phyloP scores from a whole-genome alignment of 148 eudicot species.

The Fallopia convolvulus region DNA sequence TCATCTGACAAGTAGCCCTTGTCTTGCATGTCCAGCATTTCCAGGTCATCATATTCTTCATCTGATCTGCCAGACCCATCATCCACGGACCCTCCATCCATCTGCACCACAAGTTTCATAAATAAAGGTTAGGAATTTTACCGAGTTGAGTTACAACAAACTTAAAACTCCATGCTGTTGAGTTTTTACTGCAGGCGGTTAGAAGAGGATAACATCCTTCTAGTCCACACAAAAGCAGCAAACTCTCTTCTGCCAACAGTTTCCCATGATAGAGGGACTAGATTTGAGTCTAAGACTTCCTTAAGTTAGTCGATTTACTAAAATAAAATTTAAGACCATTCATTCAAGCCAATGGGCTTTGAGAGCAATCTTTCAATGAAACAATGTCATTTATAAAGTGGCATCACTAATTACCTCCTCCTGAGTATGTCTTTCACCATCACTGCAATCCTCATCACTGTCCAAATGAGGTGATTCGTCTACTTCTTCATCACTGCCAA shows the following conservation, averaged over 20 bases:
- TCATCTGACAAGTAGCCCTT: conserved; percentile 46
- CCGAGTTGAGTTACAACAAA: not conserved
- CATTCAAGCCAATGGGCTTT: not conserved
- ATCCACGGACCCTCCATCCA: conserved; percentile 86
- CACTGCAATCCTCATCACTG: conserved; percentile 83
- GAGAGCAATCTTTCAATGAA: not conserved
- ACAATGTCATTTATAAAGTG: not conserved
- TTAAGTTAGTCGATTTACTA: not conserved
- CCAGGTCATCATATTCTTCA: conserved; percentile 87
- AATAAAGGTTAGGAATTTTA: not conserved
- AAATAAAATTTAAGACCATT: not conserved
- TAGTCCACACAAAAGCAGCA: not conserved
- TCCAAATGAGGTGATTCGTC: conserved; percentile 66
- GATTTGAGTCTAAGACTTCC: not conserved
- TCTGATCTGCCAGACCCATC: conserved; percentile 85
- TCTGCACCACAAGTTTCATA: conserved; percentile 21
- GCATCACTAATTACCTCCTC: conserved; percentile 61
- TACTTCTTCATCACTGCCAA: conserved; percentile 91
- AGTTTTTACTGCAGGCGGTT: not conserved
- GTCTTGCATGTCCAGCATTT: conserved; percentile 63
- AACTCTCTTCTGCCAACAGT: not conserved
- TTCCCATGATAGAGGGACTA: not conserved
- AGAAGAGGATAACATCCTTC: not conserved
- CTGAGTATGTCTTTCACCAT: conserved; percentile 33
- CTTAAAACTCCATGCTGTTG: not conserved